phyloP scores from a whole-genome alignment of 257 asterid genomes.

The Buddleja alternifolia region DNA sequence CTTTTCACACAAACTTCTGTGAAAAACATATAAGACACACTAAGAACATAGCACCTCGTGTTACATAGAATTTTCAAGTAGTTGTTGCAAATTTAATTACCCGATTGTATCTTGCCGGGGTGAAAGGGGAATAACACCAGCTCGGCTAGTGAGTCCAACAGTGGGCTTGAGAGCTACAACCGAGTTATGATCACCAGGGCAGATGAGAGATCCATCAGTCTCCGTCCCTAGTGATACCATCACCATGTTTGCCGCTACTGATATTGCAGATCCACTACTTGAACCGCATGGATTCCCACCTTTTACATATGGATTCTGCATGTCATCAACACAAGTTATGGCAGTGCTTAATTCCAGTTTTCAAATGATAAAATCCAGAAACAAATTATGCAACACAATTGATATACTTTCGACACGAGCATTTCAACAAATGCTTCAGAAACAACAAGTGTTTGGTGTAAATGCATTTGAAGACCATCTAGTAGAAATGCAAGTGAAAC shows the following conservation, averaged over 20 bases:
- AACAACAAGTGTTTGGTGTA: too few species aligned
- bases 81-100: constrained; percentile 31
- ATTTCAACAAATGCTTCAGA: too few species aligned
- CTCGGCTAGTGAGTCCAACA: constrained; percentile 70
- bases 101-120: constrained; percentile 69
- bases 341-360: not conserved
- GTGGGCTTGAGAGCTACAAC: constrained; percentile 77
- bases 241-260: constrained; percentile 76
- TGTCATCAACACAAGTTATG: not conserved
- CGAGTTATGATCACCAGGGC: constrained; percentile 65
- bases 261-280: constrained; percentile 78
- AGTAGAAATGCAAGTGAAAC: too few species aligned
- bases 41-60: too few species aligned
- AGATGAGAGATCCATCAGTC: constrained; percentile 74
- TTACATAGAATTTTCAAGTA: too few species aligned
- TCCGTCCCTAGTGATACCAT: constrained; percentile 71
- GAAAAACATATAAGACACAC: too few species aligned
- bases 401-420: too few species aligned
- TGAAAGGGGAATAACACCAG: constrained; percentile 70
- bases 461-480: too few species aligned
- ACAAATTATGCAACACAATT: too few species aligned
- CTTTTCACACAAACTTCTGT: too few species aligned
- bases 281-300: constrained; percentile 65
- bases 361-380: too few species aligned
- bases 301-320: constrained; percentile 66